Evolutionary conservation across 108 stramenopile species (phyloP).

Genomic region (Fistulifera solaris): DNA sequence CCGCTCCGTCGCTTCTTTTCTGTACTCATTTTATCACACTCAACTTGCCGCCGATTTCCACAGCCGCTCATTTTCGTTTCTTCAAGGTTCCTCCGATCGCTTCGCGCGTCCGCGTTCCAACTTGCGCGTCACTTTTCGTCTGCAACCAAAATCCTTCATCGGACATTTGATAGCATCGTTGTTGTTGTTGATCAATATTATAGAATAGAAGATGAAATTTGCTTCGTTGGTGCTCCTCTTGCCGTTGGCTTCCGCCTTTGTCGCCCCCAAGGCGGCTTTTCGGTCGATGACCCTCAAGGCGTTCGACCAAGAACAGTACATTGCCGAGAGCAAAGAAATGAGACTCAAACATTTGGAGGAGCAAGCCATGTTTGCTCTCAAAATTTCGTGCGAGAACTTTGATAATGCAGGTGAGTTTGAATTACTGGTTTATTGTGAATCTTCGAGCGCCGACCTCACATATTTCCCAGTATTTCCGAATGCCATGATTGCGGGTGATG

Average conservation of each 20-base stretch:
- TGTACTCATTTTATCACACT: too few species aligned
- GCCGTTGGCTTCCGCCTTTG: slow-evolving; percentile 39
- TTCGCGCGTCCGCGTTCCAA: too few species aligned
- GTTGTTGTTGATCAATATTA: too few species aligned
- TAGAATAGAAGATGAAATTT: too few species aligned
- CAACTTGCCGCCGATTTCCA: too few species aligned
- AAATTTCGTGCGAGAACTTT: slow-evolving; percentile 83
- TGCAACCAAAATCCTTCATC: too few species aligned
- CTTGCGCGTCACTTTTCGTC: too few species aligned
- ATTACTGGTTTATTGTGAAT: background rate
- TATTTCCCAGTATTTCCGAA: slow-evolving; percentile 71
- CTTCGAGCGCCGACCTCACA: background rate
- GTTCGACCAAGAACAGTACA: slow-evolving; percentile 82
- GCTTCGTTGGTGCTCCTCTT: background rate
- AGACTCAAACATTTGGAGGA: slow-evolving; percentile 84
- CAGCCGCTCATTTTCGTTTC: too few species aligned
- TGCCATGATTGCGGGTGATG: slow-evolving; percentile 87
- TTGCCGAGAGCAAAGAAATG: slow-evolving; percentile 80
- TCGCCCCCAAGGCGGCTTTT: slow-evolving; percentile 22
- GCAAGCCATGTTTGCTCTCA: slow-evolving; percentile 85
- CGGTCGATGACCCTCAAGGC: background rate
- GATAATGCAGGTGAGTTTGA: slow-evolving; percentile 14
- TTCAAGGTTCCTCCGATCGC: too few species aligned
- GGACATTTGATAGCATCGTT: too few species aligned
- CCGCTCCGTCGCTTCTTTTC: too few species aligned